Base-by-base conservation (phyloP, 768 basidiomycete genomes). In the Rhodotorula babjevae region DNA sequence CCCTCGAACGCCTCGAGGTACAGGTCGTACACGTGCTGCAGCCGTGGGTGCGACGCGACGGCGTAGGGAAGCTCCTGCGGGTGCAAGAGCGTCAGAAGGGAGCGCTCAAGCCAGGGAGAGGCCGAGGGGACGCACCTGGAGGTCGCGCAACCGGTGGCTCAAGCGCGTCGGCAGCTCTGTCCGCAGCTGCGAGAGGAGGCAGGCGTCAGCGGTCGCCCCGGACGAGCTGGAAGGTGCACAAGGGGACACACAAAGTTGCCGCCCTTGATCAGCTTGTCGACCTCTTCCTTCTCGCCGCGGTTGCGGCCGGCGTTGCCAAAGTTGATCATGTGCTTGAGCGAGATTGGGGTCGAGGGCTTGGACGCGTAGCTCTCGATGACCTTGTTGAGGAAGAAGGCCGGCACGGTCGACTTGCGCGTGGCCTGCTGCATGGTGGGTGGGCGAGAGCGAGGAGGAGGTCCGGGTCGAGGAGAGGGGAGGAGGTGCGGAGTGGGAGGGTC, bases 101-200 rank as follows among this genome's bases (percentile, higher is more conserved):
- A 29, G 52, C 52, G 11, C 27, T 6, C 12, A 25, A 12, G 50
- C 50, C 23, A 7, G 7, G 5, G 29, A 55, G 53, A 49, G 49
- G 23, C 6, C 19, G 15, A 15, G n/a, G 5, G 4, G n/a, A 14
- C 53, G 27, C 29, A 55, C 53, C 53, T 95, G 93, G 77, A 95
- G 84, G 78, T 95, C 93, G 68, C 90, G 87, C 70, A 94, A 82
- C 60, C 93, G 86, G 80, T 94, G 92, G 9, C 92, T 89, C 77
- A 93, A 90, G 50, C 92, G 87, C 23, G 92, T 87, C 18, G 93
- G 92, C 12, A 95, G 82, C 78, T 95, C 92, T 10, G 90, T 90
- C 63, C 92, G 87, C 56, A 95, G 91, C 77, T 79, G 71, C 3
- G 14, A 18, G 21, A 5, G 40, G 29, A 33, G 31, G 36, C 31